phyloP scores from a whole-genome alignment of 2,329 filamentous ascomycete species.

The Chalaropsis thielavioides region DNA sequence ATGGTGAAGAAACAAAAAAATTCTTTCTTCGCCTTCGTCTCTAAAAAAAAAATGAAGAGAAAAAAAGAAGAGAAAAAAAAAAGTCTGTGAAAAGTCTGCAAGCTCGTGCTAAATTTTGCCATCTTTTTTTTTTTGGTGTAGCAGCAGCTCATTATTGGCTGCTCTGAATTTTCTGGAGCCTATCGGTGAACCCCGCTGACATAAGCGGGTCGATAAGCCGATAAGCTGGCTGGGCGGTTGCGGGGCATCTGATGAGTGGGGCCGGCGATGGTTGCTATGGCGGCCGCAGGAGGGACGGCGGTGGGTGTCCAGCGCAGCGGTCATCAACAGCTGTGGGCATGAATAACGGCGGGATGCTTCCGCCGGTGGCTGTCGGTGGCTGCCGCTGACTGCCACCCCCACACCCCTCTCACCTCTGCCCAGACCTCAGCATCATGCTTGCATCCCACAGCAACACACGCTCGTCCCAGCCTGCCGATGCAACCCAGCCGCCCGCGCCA shows the following conservation, averaged over 20 bases:
- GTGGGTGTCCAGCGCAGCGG: too few species aligned
- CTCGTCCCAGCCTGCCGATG: constrained; percentile 90
- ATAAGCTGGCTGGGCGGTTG: neutral
- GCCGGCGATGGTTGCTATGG: neutral
- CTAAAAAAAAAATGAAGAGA: neutral
- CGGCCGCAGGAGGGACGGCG: too few species aligned
- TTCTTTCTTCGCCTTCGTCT: too few species aligned
- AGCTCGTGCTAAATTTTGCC: neutral
- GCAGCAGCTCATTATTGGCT: constrained; percentile 3
- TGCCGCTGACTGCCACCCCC: too few species aligned
- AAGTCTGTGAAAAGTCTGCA: constrained; percentile 1
- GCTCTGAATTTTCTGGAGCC: neutral
- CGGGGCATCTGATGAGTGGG: neutral
- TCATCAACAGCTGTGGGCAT: too few species aligned
- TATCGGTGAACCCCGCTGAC: constrained; percentile 12
- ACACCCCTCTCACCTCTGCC: too few species aligned
- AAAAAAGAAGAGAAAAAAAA: neutral
- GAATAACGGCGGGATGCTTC: too few species aligned
- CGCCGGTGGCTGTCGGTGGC: too few species aligned
- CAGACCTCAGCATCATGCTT: constrained; percentile 29
- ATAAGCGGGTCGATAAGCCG: constrained; percentile 6
- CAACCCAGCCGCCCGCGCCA: constrained; percentile 87
- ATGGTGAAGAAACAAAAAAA: too few species aligned
- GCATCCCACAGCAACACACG: constrained; percentile 86
- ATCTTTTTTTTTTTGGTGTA: constrained; percentile 4